Evolutionary conservation across 176 grass and related monocot genomes (phyloP).

Genomic region (Ensete ventricosum): DNA sequence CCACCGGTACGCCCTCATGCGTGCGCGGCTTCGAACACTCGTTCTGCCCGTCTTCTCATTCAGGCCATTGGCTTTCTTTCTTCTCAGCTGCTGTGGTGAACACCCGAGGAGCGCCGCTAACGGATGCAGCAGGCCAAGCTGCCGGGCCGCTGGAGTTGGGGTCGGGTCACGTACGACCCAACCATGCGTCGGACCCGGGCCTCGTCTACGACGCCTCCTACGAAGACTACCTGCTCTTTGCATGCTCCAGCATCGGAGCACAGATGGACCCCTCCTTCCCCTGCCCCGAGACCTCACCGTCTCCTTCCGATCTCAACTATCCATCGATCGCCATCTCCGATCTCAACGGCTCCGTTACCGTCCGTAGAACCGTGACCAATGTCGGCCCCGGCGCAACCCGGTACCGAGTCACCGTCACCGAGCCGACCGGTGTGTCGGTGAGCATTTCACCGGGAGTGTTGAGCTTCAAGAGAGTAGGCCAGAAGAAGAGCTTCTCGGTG

Average conservation of each 20-base stretch:
- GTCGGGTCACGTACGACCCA: constrained; percentile 67
- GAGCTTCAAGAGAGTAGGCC: constrained; percentile 29
- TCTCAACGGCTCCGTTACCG: constrained; percentile 33
- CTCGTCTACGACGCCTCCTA: constrained; percentile 82
- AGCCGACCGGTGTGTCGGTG: constrained; percentile 44
- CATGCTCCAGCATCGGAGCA: constrained; percentile 40
- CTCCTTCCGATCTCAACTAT: constrained; percentile 56
- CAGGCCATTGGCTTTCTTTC: not conserved
- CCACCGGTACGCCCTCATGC: constrained; percentile 45
- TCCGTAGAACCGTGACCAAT: constrained; percentile 71
- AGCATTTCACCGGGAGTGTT: constrained; percentile 40
- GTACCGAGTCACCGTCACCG: constrained; percentile 40
- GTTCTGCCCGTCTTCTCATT: not conserved
- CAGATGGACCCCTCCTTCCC: constrained; percentile 50
- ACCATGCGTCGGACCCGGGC: constrained; percentile 65
- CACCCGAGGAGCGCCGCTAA: constrained; percentile 42
- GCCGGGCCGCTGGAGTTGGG: constrained; percentile 75
- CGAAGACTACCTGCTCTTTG: constrained; percentile 74
- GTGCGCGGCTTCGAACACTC: not conserved
- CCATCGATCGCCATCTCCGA: constrained; percentile 52
- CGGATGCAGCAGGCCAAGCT: constrained; percentile 29
- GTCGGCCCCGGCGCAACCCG: constrained; percentile 26
- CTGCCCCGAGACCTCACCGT: constrained; percentile 42
- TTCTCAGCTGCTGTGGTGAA: constrained; percentile 34
- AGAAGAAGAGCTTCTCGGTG: constrained; percentile 53